Evolutionary conservation across 768 basidiomycete species (phyloP).

Genomic region (Mycena vulgaris): DNA sequence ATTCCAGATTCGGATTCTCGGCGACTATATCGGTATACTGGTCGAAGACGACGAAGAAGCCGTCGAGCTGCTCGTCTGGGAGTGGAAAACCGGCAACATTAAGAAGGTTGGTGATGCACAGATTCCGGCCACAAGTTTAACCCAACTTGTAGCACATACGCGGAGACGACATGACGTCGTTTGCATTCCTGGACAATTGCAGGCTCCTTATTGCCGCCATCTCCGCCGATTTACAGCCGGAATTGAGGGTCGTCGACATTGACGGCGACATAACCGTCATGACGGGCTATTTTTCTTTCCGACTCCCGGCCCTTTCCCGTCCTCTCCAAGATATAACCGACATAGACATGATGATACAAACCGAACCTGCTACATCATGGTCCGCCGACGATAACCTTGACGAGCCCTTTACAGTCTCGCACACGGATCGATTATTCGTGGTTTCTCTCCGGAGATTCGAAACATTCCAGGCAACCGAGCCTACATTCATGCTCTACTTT

Average conservation of each 20-base stretch:
- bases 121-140: neutral
- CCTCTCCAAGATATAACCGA: neutral
- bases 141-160: constrained; percentile 38
- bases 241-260: constrained; percentile 26
- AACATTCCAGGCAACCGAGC: neutral
- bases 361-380: constrained; percentile 51
- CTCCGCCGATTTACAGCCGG: neutral
- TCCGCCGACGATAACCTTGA: constrained; percentile 24
- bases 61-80: constrained; percentile 48
- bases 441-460: constrained; percentile 37
- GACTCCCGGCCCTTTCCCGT: constrained; percentile 41
- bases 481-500: constrained; percentile 45
- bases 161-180: constrained; percentile 46
- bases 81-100: constrained; percentile 50
- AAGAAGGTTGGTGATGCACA: constrained; percentile 40
- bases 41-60: constrained; percentile 27
- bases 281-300: constrained; percentile 42
- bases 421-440: constrained; percentile 50
- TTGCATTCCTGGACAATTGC: constrained; percentile 47
- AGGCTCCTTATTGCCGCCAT: constrained; percentile 21
- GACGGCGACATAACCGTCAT: neutral
- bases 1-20: constrained; percentile 52
- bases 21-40: constrained; percentile 48
- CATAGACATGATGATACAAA: constrained; percentile 47
- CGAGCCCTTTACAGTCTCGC: constrained; percentile 36